phyloP scores from a whole-genome alignment of 768 basidiomycete genomes.

The Lactifluus subvellereus region DNA sequence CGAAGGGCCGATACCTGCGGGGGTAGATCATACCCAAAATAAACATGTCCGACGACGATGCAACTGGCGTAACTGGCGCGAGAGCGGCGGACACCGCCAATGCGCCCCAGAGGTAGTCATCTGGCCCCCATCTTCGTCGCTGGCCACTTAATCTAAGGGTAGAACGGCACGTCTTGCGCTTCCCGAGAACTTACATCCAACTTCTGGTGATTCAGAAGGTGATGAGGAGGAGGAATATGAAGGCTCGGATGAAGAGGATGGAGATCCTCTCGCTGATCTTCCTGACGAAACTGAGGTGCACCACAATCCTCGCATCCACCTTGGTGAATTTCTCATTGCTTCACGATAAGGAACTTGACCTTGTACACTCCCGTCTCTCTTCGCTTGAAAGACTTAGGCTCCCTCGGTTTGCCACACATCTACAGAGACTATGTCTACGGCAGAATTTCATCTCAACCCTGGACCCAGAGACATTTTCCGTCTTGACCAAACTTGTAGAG shows the following conservation, averaged over 20 bases:
- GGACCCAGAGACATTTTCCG: constrained; percentile 64
- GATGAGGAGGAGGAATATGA: constrained; percentile 48
- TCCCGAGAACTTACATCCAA: constrained; percentile 12
- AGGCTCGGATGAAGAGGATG: constrained; percentile 29
- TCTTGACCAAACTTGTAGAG: constrained; percentile 70
- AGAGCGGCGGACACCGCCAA: background rate
- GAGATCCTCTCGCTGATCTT: constrained; percentile 67
- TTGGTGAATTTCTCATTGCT: constrained; percentile 2
- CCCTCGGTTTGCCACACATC: constrained; percentile 59
- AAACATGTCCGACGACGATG: constrained; percentile 12
- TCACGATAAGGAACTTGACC: constrained; percentile 67
- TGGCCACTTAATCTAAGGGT: background rate
- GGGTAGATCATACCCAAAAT: background rate
- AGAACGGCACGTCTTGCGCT: constrained; percentile 23
- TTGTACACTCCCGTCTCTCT: constrained; percentile 72
- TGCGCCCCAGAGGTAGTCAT: constrained; percentile 10
- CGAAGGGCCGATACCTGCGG: background rate
- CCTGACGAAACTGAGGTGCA: constrained; percentile 82
- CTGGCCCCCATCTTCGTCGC: background rate
- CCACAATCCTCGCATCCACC: background rate
- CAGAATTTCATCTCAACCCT: constrained; percentile 77
- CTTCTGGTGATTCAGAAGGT: constrained; percentile 38
- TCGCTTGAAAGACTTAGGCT: constrained; percentile 65
- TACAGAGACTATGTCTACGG: constrained; percentile 74
- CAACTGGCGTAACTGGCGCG: background rate